Conservation (phyloP, 371 early-diverging fungal genomes). For the Mucor plumbeus region DNA sequence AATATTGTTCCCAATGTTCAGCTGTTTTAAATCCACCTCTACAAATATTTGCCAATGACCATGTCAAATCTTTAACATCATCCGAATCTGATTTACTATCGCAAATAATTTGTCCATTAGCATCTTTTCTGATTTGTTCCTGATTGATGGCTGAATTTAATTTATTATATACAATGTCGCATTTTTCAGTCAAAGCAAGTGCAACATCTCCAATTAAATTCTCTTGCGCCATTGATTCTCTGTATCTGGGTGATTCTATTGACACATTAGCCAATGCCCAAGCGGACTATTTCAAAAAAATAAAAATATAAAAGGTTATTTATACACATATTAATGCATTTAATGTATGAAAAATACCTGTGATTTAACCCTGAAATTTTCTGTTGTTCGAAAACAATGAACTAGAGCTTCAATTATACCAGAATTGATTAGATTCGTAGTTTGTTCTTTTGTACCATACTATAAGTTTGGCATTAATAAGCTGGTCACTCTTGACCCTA, state of each 20-base stretch:
- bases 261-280: conserved; percentile 37
- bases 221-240: conserved; percentile 25
- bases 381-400: conserved; percentile 18
- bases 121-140: neutral
- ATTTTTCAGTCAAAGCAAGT: conserved; percentile 10
- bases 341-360: conserved; percentile 18
- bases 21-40: conserved; percentile 30
- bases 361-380: conserved; percentile 17
- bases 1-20: conserved; percentile 30
- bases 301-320: neutral
- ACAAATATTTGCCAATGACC: conserved; percentile 34
- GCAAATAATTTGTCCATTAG: conserved; percentile 7
- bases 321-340: conserved; percentile 5
- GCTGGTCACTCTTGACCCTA: neutral
- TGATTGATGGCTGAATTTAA: conserved; percentile 11
- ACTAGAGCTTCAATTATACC: conserved; percentile 39
- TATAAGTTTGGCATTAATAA: conserved; percentile 8
- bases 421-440: conserved; percentile 34
- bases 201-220: conserved; percentile 21
- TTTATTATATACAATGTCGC: conserved; percentile 14
- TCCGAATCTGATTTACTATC: conserved; percentile 12
- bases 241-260: conserved; percentile 24
- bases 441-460: conserved; percentile 45
- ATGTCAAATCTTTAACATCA: conserved; percentile 29
- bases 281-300: conserved; percentile 13